Conservation (phyloP, 306 rosid species). For the Canavalia ensiformis region DNA sequence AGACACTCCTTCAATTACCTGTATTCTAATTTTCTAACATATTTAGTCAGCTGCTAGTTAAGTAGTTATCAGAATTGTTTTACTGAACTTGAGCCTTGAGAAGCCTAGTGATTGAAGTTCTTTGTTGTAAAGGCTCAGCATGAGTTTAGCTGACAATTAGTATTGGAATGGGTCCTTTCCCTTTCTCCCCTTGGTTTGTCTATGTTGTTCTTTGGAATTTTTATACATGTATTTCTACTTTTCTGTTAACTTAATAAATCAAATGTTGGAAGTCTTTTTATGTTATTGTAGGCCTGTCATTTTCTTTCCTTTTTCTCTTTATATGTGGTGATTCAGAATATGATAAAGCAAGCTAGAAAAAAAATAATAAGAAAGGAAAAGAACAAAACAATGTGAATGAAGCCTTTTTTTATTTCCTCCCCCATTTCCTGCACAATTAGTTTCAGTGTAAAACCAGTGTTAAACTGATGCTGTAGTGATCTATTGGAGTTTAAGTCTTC, state of each 20-base stretch:
- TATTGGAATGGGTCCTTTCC: background rate
- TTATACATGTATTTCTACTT: background rate
- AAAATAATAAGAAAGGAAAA: background rate
- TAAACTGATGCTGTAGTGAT: slow-evolving; percentile 20
- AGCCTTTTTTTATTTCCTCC: background rate
- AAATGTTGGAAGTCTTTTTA: background rate
- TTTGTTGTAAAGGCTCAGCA: slow-evolving; percentile 17
- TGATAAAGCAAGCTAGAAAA: background rate
- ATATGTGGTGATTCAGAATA: slow-evolving; percentile 7
- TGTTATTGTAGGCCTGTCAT: background rate
- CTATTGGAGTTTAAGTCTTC: slow-evolving; percentile 16
- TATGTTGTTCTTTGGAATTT: background rate
- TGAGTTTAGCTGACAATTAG: slow-evolving; percentile 22
- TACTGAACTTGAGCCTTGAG: background rate
- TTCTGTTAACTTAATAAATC: background rate
- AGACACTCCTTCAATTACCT: background rate
- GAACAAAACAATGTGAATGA: background rate
- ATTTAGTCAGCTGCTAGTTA: background rate
- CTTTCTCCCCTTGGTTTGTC: slow-evolving; percentile 2
- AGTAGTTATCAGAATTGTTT: background rate
- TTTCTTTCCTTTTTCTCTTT: slow-evolving; percentile 1
- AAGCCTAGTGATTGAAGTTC: background rate
- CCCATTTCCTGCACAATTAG: slow-evolving; percentile 11
- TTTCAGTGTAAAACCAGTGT: background rate
- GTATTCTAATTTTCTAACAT: background rate